Conservation (phyloP, 2,329 filamentous ascomycete species). For the Cladosporium sp. region DNA sequence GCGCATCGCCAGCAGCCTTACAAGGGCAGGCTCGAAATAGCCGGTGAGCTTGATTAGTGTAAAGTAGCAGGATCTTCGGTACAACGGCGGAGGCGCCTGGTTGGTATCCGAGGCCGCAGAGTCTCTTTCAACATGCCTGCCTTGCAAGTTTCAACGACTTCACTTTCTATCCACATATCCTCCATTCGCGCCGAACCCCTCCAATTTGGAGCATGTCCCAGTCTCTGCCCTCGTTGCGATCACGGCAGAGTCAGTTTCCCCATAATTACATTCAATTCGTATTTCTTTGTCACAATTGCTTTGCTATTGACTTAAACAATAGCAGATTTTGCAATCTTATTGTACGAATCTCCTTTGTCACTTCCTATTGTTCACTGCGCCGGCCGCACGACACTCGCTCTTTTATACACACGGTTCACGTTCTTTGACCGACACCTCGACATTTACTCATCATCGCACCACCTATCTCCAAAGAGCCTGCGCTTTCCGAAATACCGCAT, state of each 20-base stretch:
- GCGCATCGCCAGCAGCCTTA: not conserved
- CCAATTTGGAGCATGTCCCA: too few relatives aligned
- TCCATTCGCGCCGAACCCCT: too few relatives aligned
- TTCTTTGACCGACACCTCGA: not conserved
- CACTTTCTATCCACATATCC: too few relatives aligned
- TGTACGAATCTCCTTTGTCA: slow-evolving; percentile 4
- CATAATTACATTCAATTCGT: slow-evolving; percentile 6
- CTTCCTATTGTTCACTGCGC: slow-evolving; percentile 12
- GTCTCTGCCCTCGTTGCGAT: not conserved
- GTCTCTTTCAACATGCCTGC: not conserved
- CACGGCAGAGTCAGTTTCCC: not conserved
- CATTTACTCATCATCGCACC: not conserved
- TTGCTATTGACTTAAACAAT: slow-evolving; percentile 3
- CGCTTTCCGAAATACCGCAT: too few relatives aligned
- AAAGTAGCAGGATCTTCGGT: not conserved
- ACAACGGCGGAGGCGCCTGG: not conserved
- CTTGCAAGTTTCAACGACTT: not conserved
- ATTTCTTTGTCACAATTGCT: slow-evolving; percentile 1
- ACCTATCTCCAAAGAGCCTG: too few relatives aligned
- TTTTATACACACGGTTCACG: not conserved
- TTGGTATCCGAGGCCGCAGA: not conserved
- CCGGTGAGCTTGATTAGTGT: too few relatives aligned
- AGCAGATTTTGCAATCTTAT: slow-evolving; percentile 3
- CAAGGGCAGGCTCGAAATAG: not conserved
- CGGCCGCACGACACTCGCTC: slow-evolving; percentile 11